Base-by-base conservation (phyloP, 106 monocot species). In the Dendrobium nobile region DNA sequence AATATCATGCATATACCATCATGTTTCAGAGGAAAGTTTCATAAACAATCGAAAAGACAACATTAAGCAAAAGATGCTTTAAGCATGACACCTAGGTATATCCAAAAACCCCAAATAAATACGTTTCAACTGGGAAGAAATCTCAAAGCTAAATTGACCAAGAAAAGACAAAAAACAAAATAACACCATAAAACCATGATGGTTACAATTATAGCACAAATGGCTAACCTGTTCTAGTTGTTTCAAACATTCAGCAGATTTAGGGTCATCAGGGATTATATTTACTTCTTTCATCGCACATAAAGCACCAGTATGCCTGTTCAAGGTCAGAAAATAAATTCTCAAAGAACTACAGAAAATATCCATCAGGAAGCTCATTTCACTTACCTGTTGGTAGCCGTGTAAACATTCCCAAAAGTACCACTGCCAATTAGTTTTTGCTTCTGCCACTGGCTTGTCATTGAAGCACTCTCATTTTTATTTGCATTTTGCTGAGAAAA, bases 211-310 rank as follows among this genome's bases (percentile, higher is more conserved):
- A 13, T 11, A 33, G 10, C 37, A 55, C 67, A 37, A 79, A 79
- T 47, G 77, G 77, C 64, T 27, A 77, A 97, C 97, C 94, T 98
- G 98, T 58, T 98, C 90, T 68, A 95, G 78, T 75, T 98, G 98
- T 78, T 90, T 95, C 48, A 94, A 83, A 75, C 89, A 89, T 82
- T 94, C 98, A 51, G 83, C 82, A 56, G 94, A 98, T 79, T 91
- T 94, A 51, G 95, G 80, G 67, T 98, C 95, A 85, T 91, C 98
- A 78, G 89, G 87, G 59, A 95, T 89, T 59, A 98, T 80, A 86
- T 89, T 88, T 33, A 98, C 98, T 91, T 98, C 98, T 84, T 98
- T 98, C 98, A 98, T 98, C 72, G 98, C 98, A 87, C 98, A 98
- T 48, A 86, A 82, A 56, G 98, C 90, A 75, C 98, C 98, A 43